phyloP scores from a whole-genome alignment of 2,329 filamentous ascomycete species.

The Tolypocladium endophyticum region DNA sequence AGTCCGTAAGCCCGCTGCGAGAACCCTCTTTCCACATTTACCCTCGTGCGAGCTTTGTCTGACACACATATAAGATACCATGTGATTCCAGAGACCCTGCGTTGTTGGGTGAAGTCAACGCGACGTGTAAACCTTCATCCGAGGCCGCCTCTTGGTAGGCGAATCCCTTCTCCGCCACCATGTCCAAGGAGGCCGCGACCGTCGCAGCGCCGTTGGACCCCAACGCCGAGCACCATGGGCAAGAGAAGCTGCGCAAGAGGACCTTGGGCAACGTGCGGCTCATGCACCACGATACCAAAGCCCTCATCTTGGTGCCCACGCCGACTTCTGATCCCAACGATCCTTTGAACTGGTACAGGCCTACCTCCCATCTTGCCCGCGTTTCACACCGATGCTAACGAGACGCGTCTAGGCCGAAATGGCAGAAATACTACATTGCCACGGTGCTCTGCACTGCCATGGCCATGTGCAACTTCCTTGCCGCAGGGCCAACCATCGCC shows the following conservation, averaged over 20 bases:
- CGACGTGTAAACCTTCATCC: background rate
- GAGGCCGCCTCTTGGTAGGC: background rate
- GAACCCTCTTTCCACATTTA: background rate
- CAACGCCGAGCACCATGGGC: background rate
- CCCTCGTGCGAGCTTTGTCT: background rate
- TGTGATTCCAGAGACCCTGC: background rate
- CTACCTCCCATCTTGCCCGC: background rate
- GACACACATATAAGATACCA: background rate
- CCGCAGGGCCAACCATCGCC: constrained; percentile 42
- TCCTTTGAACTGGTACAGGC: constrained; percentile 35
- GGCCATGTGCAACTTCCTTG: constrained; percentile 45
- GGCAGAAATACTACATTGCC: constrained; percentile 39
- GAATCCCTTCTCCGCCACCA: background rate
- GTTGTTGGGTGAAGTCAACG: background rate
- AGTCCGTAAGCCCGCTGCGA: background rate
- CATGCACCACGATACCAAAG: constrained; percentile 28
- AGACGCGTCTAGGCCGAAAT: constrained; percentile 24
- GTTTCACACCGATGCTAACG: background rate
- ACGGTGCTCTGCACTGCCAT: constrained; percentile 40
- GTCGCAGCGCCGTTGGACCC: constrained; percentile 4
- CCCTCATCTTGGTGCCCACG: constrained; percentile 36
- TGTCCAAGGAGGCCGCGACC: background rate
- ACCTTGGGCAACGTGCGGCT: constrained; percentile 32
- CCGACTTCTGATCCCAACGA: constrained; percentile 6
- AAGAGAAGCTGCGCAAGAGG: constrained; percentile 8